These are phyloP conservation scores for Larix kaempferi DNA, from an alignment of 75 land plant genomes.

Conservation along the genomic window DNA sequence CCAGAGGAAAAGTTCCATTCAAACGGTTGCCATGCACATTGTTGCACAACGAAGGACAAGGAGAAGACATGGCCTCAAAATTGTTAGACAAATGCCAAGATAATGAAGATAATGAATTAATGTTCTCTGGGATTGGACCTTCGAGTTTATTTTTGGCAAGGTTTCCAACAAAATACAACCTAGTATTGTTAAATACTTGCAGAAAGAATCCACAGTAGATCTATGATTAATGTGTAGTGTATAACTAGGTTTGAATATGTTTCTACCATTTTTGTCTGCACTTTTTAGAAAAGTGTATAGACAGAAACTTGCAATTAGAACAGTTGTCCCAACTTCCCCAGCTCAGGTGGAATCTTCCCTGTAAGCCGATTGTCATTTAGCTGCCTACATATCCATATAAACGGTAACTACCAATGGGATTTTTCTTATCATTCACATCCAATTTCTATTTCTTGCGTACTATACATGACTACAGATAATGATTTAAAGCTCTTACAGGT, in stretches of 20 bases:
- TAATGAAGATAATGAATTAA: no score
- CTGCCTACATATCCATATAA: slow-evolving; percentile 53
- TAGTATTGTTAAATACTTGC: background rate
- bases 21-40: slow-evolving; percentile 75
- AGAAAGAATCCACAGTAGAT: background rate
- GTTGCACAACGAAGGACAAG: slow-evolving; percentile 12
- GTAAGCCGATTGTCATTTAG: slow-evolving; percentile 73
- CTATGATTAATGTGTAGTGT: background rate
- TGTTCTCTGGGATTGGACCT: no score
- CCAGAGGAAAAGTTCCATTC: slow-evolving; percentile 73
- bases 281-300: no score
- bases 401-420: background rate
- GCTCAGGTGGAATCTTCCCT: slow-evolving; percentile 85
- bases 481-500: slow-evolving; percentile 51
- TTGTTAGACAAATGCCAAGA: no score
- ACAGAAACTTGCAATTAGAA: slow-evolving; percentile 51
- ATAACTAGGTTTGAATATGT: background rate
- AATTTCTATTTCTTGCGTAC: background rate
- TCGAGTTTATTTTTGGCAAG: no score
- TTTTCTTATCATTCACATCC: background rate
- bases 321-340: slow-evolving; percentile 80
- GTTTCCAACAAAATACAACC: background rate
- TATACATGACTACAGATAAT: background rate
- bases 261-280: no score
- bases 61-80: background rate